These are phyloP conservation scores for Westerdykella aurantiaca DNA, from an alignment of 2,329 filamentous ascomycete genomes.

Conservation along the genomic window DNA sequence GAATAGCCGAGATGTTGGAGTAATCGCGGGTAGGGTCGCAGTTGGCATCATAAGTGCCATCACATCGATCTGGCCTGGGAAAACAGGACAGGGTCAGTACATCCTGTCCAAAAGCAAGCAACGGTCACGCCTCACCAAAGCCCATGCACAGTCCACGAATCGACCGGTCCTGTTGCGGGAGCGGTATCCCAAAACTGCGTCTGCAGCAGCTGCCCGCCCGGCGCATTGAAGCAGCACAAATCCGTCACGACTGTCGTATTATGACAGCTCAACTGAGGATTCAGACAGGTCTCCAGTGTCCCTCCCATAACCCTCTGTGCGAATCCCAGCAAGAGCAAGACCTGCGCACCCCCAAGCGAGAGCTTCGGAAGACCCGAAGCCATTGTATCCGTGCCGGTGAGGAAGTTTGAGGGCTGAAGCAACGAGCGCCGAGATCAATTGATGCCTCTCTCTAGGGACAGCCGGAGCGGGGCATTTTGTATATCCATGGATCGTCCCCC, in stretches of 20 bases:
- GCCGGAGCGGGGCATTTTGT: no score
- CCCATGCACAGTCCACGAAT: slow-evolving; percentile 71
- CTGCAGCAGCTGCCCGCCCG: slow-evolving; percentile 63
- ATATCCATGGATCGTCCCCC: no score
- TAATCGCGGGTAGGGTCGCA: slow-evolving; percentile 60
- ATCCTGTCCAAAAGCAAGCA: background rate
- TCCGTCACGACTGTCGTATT: slow-evolving; percentile 56
- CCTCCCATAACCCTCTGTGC: background rate
- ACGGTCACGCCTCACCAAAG: slow-evolving; percentile 47
- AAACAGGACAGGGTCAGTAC: background rate
- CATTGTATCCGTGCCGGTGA: no score
- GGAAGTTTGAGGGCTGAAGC: no score
- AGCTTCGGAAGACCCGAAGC: no score
- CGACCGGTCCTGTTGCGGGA: slow-evolving; percentile 57
- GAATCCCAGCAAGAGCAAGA: background rate
- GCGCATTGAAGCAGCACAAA: slow-evolving; percentile 69
- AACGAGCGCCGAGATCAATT: no score
- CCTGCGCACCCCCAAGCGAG: no score
- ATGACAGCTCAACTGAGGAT: slow-evolving; percentile 55
- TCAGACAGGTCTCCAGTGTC: slow-evolving; percentile 20
- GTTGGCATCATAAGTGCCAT: slow-evolving; percentile 61
- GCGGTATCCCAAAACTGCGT: slow-evolving; percentile 74
- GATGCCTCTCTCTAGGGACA: no score
- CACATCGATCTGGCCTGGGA: slow-evolving; percentile 52
- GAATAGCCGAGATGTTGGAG: slow-evolving; percentile 59